Percentiles rank a stretch among this genome's conserved stretches.
Evolutionary conservation across 108 stramenopile species (phyloP).

Genomic region (Thalassiosira profunda): DNA sequence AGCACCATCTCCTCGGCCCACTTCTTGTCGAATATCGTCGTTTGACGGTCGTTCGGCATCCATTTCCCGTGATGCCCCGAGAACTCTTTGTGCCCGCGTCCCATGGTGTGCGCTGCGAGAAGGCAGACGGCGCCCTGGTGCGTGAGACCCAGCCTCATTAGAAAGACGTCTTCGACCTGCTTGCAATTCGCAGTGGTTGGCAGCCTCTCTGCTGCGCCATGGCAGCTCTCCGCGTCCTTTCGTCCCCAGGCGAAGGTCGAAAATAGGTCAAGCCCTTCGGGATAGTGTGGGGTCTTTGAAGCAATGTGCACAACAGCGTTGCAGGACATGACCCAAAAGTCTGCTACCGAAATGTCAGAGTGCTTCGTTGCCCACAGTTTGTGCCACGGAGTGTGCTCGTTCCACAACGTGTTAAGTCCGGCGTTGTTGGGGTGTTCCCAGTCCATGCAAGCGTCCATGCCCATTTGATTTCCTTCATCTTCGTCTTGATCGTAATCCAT

Average conservation of each 20-base stretch:
- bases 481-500: slow-evolving; percentile 41
- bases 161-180: slow-evolving; percentile 40
- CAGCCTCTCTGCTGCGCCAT: slow-evolving; percentile 24
- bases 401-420: slow-evolving; percentile 37
- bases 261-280: slow-evolving; percentile 22
- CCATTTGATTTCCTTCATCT: slow-evolving; percentile 16
- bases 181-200: slow-evolving; percentile 25
- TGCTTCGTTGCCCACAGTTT: slow-evolving; percentile 19
- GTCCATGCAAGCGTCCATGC: slow-evolving; percentile 41
- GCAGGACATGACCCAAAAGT: slow-evolving; percentile 50
- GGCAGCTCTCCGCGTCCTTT: slow-evolving; percentile 19
- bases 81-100: slow-evolving; percentile 37
- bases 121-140: slow-evolving; percentile 52
- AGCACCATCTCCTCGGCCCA: slow-evolving; percentile 39
- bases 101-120: slow-evolving; percentile 50
- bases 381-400: slow-evolving; percentile 4
- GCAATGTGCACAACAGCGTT: slow-evolving; percentile 33
- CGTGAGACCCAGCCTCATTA: slow-evolving; percentile 49
- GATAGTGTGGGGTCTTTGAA: slow-evolving; percentile 4
- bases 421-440: slow-evolving; percentile 19
- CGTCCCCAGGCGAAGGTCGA: slow-evolving; percentile 49
- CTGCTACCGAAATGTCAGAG: slow-evolving; percentile 21
- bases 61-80: slow-evolving; percentile 54
- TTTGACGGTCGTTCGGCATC: slow-evolving; percentile 41
- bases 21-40: slow-evolving; percentile 38